Percentiles rank a stretch among this genome's conserved stretches.
These are phyloP conservation scores for Leccinum subgranulosum DNA, from an alignment of 768 basidiomycete genomes.

Conservation along the genomic window DNA sequence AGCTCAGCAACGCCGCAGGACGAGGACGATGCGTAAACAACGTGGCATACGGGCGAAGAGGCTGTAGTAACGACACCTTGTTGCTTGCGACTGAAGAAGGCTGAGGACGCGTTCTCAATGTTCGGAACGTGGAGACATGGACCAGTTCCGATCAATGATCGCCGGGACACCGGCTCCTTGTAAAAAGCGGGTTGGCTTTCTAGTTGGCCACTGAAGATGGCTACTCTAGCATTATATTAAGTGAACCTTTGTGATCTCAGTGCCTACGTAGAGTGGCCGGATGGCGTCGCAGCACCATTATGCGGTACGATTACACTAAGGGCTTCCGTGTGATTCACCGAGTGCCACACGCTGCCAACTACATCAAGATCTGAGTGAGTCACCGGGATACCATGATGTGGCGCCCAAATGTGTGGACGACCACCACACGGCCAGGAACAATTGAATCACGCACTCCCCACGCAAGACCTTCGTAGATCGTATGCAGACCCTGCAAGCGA, in stretches of 20 bases:
- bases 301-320: neutral
- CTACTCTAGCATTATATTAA: neutral
- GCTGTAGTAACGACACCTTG: neutral
- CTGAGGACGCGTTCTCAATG: conserved; percentile 4
- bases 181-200: neutral
- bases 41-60: conserved; percentile 10
- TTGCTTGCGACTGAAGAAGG: neutral
- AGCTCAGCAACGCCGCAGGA: neutral
- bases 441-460: conserved; percentile 12
- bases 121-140: neutral
- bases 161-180: neutral
- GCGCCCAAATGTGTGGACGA: conserved; percentile 2
- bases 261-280: neutral
- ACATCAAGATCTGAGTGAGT: neutral
- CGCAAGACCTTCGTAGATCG: conserved; percentile 8
- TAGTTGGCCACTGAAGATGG: conserved; percentile 1
- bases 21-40: neutral
- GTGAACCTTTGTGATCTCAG: neutral
- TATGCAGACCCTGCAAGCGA: conserved; percentile 12
- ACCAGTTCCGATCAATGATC: neutral
- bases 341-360: neutral
- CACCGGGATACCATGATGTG: conserved; percentile 3
- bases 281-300: neutral
- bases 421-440: conserved; percentile 4
- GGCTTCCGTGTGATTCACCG: neutral